A percentile compares a stretch with the other conserved stretches of the same genome.
Conservation (phyloP, 2,329 filamentous ascomycete genomes). For the Pseudogymnoascus destructans region DNA sequence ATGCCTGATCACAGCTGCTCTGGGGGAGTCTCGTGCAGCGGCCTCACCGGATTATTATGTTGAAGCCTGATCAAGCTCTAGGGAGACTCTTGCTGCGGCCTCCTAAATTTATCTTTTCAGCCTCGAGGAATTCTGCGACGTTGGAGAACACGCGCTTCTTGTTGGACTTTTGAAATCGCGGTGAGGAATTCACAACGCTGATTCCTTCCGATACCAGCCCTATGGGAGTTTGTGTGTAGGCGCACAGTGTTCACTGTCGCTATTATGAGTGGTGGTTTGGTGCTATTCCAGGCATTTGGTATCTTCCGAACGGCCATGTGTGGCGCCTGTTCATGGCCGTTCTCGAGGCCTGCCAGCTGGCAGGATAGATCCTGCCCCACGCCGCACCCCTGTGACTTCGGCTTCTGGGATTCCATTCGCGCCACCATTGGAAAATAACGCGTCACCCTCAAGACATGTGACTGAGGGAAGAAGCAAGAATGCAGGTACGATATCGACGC, state of each 20-base stretch:
- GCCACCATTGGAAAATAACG: not conserved
- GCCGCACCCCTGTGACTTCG: not conserved
- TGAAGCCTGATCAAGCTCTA: not conserved
- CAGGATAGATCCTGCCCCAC: not conserved
- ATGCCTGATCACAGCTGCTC: conserved; percentile 2
- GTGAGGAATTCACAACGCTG: not conserved
- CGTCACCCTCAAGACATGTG: conserved; percentile 4
- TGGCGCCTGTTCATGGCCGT: not conserved
- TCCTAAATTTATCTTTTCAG: not conserved
- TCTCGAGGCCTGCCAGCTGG: not conserved
- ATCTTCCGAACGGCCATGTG: not conserved
- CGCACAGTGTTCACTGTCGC: not conserved
- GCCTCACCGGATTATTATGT: too few species aligned
- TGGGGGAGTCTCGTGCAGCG: too few species aligned
- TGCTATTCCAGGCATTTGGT: not conserved
- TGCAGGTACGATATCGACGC: not conserved
- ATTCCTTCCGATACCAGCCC: not conserved
- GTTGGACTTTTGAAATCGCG: conserved; percentile 4
- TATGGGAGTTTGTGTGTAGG: not conserved
- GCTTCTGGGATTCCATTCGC: conserved; percentile 4
- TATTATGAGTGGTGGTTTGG: not conserved
- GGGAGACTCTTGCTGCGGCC: not conserved
- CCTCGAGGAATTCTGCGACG: not conserved
- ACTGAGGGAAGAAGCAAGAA: not conserved
- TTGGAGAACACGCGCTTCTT: not conserved